Conservation (phyloP, 345 rosid species). For the Gossypioides kirkii region DNA sequence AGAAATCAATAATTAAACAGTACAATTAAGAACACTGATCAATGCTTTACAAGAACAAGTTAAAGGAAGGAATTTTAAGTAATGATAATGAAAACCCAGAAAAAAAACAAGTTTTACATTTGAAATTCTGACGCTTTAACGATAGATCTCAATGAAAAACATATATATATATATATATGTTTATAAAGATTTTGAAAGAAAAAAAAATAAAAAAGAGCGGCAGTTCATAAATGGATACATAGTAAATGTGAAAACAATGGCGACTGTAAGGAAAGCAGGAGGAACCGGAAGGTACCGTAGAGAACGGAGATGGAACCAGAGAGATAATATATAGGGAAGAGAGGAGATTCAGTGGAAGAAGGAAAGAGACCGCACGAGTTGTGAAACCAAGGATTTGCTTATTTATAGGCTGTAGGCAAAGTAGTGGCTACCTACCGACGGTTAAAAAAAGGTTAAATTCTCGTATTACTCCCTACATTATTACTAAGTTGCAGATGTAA, state of each 20-base stretch:
- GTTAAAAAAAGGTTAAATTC: background rate
- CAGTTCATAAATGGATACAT: background rate
- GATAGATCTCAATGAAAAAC: constrained; percentile 6
- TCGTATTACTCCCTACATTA: background rate
- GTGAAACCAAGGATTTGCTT: background rate
- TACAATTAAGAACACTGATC: background rate
- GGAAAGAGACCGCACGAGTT: background rate
- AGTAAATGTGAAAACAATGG: background rate
- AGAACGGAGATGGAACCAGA: background rate
- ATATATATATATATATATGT: background rate
- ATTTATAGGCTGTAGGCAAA: background rate
- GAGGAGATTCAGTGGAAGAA: background rate
- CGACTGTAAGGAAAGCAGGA: constrained; percentile 15
- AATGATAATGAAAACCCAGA: background rate
- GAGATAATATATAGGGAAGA: background rate
- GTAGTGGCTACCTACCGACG: background rate
- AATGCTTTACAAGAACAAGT: background rate
- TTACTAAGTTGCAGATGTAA: background rate
- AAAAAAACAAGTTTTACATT: background rate
- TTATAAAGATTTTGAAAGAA: background rate
- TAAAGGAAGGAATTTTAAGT: background rate
- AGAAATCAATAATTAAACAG: background rate
- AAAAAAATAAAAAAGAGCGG: background rate
- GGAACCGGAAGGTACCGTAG: background rate
- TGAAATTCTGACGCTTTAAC: constrained; percentile 17